Conservation (phyloP, 139 green algal species). For the Monoraphidium neglectum region DNA sequence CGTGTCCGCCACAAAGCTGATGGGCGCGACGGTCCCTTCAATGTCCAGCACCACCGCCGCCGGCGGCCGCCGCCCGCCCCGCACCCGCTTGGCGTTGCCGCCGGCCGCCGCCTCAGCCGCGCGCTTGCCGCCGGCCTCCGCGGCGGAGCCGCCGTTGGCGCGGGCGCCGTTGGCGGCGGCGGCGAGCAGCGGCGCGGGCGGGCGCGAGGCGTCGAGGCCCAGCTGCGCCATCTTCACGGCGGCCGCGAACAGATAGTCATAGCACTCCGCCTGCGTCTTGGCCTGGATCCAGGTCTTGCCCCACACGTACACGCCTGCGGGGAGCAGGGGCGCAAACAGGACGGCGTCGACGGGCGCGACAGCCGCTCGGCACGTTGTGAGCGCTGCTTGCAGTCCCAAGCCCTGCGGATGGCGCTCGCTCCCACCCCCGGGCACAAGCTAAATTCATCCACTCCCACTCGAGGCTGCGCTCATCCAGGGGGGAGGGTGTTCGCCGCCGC, state of each 20-base stretch:
- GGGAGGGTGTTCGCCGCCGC: too few species aligned
- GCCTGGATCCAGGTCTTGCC: conserved; percentile 81
- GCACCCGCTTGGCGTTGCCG: conserved; percentile 29
- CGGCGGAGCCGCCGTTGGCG: too few species aligned
- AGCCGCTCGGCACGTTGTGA: too few species aligned
- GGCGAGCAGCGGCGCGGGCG: conserved; percentile 28
- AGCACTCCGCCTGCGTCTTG: conserved; percentile 91
- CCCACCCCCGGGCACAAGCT: too few species aligned
- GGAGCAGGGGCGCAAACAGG: background rate
- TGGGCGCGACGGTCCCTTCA: conserved; percentile 92
- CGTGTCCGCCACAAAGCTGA: conserved; percentile 85
- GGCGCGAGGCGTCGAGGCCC: conserved; percentile 69
- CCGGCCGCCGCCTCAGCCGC: background rate
- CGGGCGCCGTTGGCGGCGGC: background rate
- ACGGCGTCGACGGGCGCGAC: too few species aligned
- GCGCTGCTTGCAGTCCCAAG: too few species aligned
- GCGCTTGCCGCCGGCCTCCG: conserved; percentile 17
- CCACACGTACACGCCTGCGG: conserved; percentile 91
- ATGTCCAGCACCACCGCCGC: conserved; percentile 91
- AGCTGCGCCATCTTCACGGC: conserved; percentile 80
- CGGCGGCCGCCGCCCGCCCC: conserved; percentile 38
- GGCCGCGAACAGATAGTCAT: conserved; percentile 95
- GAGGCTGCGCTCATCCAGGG: too few species aligned
- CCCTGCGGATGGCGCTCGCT: too few species aligned
- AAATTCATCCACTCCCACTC: too few species aligned